Base-by-base conservation (phyloP, 805 yeast genomes). In the Saccharomycopsis sp. region DNA sequence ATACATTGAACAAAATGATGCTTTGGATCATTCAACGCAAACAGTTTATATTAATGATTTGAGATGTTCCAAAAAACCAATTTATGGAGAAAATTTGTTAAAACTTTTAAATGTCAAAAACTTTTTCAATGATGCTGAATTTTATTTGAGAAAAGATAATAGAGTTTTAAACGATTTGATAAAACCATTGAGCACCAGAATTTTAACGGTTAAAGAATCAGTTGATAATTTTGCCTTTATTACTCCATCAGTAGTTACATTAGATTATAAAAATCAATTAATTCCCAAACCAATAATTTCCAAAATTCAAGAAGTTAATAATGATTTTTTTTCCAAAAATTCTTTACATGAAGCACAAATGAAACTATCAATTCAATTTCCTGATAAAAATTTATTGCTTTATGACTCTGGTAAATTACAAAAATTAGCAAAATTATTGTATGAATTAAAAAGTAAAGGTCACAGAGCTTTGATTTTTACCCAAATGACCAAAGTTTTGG, bases 401-500 rank as follows among this genome's bases (percentile, higher is more conserved):
- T 92, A 82, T 57, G 99, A 92, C 58, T 92, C 98, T 66, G 99
- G 99, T 44, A 92, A 92, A 59, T 66, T 92, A 28, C 99, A 92
- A 56, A 81, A 79, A 51, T 61, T 92, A 37, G 89, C 96, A 0
- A 59, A 64, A 3, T 62, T 92, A 34, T 60, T 92, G 40, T 84
- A 80, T 43, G 80, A 85, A 20, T 65, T 94, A 47, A 80, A 82
- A 38, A 79, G 81, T 27, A 76, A 76, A 34, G 97, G 97, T 0
- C 99, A 92, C 56, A 69, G 98, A 47, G 96, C 94, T 0, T 69
- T 92, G 46, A 89, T 92, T 43, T 92, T 92, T 63, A 92, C 99
- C 0, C 99, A 92, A 56, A 92, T 92, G 99, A 89, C 98, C 2
- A 84, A 84, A 55, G 97, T 92, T 6, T 67, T 92, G 58, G 98